Percentiles rank a stretch among this genome's conserved stretches.
Conservation (phyloP, 2,329 filamentous ascomycete species). For the Tolypocladium tundrense region DNA sequence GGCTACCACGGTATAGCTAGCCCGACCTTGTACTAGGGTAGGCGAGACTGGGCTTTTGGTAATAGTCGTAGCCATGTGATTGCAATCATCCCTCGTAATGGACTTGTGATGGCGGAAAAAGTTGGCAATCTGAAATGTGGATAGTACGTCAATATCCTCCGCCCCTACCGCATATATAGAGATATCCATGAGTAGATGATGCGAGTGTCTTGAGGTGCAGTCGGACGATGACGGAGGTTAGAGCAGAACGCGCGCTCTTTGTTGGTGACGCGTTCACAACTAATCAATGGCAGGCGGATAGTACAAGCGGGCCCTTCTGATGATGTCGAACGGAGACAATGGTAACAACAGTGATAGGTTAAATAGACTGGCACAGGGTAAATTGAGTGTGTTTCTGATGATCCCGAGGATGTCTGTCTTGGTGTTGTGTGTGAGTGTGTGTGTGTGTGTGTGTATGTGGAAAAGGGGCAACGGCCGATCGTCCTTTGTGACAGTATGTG, state of each 20-base stretch:
- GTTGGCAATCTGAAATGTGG: constrained; percentile 3
- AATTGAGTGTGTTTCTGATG: too few relatives aligned
- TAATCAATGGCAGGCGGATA: neutral
- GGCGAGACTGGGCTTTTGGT: constrained; percentile 5
- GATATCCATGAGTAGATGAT: constrained; percentile 2
- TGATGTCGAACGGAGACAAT: too few relatives aligned
- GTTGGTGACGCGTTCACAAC: neutral
- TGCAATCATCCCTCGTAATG: constrained; percentile 4
- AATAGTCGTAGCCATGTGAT: constrained; percentile 5
- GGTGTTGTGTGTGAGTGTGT: too few relatives aligned
- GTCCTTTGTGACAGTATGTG: too few relatives aligned
- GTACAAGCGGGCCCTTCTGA: too few relatives aligned
- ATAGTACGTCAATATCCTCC: constrained; percentile 5
- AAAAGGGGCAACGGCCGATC: too few relatives aligned
- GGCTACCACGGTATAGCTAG: constrained; percentile 10
- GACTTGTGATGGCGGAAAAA: constrained; percentile 4
- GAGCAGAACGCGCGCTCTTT: neutral
- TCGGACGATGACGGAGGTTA: neutral
- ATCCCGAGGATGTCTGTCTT: too few relatives aligned
- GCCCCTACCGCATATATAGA: constrained; percentile 1
- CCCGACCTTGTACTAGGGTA: constrained; percentile 9
- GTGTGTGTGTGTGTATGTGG: too few relatives aligned
- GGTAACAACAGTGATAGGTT: too few relatives aligned
- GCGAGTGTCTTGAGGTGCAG: neutral
- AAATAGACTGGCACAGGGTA: too few relatives aligned